Evolutionary conservation across 2,329 filamentous ascomycete species (phyloP).

Genomic region (Fusarium lateritium): DNA sequence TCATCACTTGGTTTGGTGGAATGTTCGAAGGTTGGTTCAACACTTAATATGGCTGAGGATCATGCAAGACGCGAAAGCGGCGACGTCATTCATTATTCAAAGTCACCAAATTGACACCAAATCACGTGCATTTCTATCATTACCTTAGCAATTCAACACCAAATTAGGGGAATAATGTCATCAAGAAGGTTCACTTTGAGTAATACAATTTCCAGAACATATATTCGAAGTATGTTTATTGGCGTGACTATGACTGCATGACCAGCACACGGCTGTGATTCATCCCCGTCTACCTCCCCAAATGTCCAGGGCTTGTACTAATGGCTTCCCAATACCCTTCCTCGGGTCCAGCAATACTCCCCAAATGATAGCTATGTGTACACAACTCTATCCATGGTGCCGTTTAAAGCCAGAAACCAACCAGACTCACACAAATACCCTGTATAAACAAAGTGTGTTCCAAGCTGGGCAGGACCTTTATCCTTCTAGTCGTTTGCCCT

Average conservation of each 20-base stretch:
- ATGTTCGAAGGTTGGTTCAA: neutral
- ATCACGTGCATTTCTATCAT: slow-evolving; percentile 53
- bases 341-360: slow-evolving; percentile 26
- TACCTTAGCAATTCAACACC: neutral
- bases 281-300: slow-evolving; percentile 25
- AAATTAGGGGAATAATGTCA: neutral
- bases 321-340: slow-evolving; percentile 23
- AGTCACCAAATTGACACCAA: slow-evolving; percentile 55
- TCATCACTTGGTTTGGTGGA: slow-evolving; percentile 6
- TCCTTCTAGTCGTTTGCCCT: slow-evolving; percentile 31
- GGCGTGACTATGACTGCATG: slow-evolving; percentile 39
- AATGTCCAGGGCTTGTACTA: slow-evolving; percentile 19
- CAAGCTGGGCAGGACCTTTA: slow-evolving; percentile 37
- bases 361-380: slow-evolving; percentile 34
- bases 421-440: slow-evolving; percentile 20
- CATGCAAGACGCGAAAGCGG: slow-evolving; percentile 21
- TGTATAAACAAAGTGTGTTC: slow-evolving; percentile 39
- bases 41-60: neutral
- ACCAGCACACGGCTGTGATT: slow-evolving; percentile 35
- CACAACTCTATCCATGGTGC: slow-evolving; percentile 46
- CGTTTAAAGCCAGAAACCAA: slow-evolving; percentile 24
- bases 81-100: slow-evolving; percentile 39
- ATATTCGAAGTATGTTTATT: slow-evolving; percentile 38
- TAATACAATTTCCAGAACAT: neutral
- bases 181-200: too few species aligned